These are phyloP conservation scores for Colletotrichum noveboracense DNA, from an alignment of 2,329 filamentous ascomycete genomes.

Conservation along the genomic window DNA sequence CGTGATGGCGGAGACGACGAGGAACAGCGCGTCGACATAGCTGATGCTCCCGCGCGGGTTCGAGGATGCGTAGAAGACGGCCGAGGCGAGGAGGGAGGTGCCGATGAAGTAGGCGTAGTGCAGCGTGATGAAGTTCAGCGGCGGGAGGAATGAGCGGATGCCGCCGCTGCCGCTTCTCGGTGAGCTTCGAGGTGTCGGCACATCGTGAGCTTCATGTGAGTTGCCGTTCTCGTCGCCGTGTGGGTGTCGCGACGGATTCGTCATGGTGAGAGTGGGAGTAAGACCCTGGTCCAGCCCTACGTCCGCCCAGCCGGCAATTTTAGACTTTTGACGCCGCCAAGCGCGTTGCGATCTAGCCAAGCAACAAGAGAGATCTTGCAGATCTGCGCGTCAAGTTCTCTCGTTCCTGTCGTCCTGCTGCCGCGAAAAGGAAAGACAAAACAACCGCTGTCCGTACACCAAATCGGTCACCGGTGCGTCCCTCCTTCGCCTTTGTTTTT, in stretches of 20 bases:
- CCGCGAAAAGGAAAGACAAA: background rate
- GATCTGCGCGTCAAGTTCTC: background rate
- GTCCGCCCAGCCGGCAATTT: background rate
- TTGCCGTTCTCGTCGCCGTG: background rate
- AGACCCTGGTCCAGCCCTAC: background rate
- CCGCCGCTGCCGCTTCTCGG: too few species aligned
- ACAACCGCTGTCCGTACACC: background rate
- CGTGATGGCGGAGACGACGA: constrained; percentile 71
- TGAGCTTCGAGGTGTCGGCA: background rate
- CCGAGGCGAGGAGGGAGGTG: constrained; percentile 58
- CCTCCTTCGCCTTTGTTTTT: background rate
- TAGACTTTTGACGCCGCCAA: background rate
- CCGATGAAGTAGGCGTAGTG: constrained; percentile 72
- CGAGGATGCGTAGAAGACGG: constrained; percentile 66
- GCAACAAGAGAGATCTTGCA: background rate
- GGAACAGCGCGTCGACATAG: constrained; percentile 71
- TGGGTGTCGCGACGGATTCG: background rate
- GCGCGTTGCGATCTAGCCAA: background rate
- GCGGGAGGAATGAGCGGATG: constrained; percentile 30
- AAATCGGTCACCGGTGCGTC: too few species aligned
- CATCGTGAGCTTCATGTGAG: background rate
- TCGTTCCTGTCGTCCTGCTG: background rate
- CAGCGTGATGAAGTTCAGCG: constrained; percentile 66
- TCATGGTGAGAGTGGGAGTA: background rate
- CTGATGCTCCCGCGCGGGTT: constrained; percentile 54